phyloP scores from a whole-genome alignment of 1,284 basidiomycete genomes.

The Ceratobasidium sp. region DNA sequence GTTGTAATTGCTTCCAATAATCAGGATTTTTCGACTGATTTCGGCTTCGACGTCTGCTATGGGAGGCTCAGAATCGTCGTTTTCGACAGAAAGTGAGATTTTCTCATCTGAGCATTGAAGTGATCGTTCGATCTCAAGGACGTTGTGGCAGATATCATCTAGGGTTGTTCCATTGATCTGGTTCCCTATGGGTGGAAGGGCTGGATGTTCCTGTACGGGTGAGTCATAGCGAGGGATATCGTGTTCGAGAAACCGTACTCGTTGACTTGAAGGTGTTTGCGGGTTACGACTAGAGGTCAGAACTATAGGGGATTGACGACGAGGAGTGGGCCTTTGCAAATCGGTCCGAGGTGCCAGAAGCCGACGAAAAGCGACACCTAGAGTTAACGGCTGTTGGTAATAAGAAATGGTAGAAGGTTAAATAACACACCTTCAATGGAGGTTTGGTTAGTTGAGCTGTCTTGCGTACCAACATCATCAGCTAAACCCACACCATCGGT shows the following conservation, averaged over 20 bases:
- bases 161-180: not conserved
- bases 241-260: not conserved
- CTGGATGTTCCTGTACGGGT: not conserved
- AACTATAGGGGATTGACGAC: not conserved
- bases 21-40: constrained; percentile 8
- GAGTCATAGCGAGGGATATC: not conserved
- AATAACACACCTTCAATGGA: too few relatives aligned
- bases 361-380: too few relatives aligned
- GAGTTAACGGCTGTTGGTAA: too few relatives aligned
- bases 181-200: not conserved
- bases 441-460: too few relatives aligned
- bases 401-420: too few relatives aligned
- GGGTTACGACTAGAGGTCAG: not conserved
- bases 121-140: not conserved
- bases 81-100: not conserved
- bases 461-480: too few relatives aligned
- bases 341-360: not conserved
- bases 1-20: constrained; percentile 23
- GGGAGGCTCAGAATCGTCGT: not conserved
- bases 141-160: not conserved
- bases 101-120: not conserved
- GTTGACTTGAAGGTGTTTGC: not conserved
- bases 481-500: too few relatives aligned
- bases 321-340: not conserved
- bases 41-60: not conserved